Conservation (phyloP, 2,329 filamentous ascomycete species). For the Nemania bipapillata region DNA sequence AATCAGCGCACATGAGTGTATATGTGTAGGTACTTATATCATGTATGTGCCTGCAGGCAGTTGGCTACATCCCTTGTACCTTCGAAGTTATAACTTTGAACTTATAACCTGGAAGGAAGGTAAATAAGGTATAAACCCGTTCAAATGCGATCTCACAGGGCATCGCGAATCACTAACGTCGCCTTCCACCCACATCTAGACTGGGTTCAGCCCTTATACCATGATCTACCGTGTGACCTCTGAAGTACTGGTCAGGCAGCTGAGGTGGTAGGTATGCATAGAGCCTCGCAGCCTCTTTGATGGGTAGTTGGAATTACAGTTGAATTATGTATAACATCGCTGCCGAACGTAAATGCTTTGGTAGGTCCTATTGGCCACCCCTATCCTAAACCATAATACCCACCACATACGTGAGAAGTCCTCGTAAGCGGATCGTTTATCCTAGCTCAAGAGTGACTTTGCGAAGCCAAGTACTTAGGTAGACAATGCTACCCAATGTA, state of each 20-base stretch:
- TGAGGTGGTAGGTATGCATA: not conserved
- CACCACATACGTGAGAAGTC: not conserved
- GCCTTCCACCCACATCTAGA: not conserved
- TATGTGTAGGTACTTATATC: too few relatives aligned
- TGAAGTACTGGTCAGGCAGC: not conserved
- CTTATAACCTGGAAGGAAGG: too few relatives aligned
- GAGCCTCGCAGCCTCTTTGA: not conserved
- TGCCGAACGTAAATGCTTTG: not conserved
- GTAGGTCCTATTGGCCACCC: not conserved
- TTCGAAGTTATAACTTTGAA: too few relatives aligned
- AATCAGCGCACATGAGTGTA: too few relatives aligned
- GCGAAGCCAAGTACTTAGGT: not conserved
- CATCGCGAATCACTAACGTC: not conserved
- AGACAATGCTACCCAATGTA: not conserved
- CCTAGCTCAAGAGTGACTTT: not conserved
- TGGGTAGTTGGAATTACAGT: not conserved
- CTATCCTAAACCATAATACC: not conserved
- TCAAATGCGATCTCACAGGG: too few relatives aligned
- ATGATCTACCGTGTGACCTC: not conserved
- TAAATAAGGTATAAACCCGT: too few relatives aligned
- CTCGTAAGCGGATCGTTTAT: not conserved
- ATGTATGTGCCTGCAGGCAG: too few relatives aligned
- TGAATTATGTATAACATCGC: not conserved
- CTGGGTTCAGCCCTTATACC: not conserved
- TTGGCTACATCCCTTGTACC: too few relatives aligned